A percentile compares a stretch with the other conserved stretches of the same genome.
Evolutionary conservation across 148 eudicot species (phyloP).

Genomic region (Camellia granthamiana): DNA sequence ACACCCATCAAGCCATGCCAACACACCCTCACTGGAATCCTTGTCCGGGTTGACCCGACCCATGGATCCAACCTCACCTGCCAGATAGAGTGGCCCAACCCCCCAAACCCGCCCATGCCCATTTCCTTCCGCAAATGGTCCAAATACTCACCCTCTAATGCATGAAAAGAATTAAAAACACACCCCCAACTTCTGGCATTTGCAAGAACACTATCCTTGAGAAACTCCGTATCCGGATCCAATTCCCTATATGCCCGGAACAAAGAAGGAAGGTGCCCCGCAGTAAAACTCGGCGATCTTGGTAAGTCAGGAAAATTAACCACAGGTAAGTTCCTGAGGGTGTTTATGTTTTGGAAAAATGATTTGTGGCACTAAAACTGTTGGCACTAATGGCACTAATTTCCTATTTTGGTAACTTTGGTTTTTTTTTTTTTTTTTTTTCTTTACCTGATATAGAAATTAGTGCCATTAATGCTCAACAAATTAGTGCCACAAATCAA

Average conservation of each 20-base stretch:
- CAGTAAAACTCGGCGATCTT: slow-evolving; percentile 32
- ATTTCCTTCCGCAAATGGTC: slow-evolving; percentile 26
- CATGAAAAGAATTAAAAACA: slow-evolving; percentile 41
- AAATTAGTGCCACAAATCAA: no score
- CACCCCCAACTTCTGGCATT: slow-evolving; percentile 44
- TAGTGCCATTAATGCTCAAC: no score
- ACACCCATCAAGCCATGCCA: slow-evolving; percentile 52
- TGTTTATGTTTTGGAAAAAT: slow-evolving; percentile 17
- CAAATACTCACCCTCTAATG: slow-evolving; percentile 44
- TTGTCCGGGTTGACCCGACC: slow-evolving; percentile 21
- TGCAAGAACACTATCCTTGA: slow-evolving; percentile 36
- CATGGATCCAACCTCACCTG: slow-evolving; percentile 12
- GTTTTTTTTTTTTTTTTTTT: no score
- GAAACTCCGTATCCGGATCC: slow-evolving; percentile 28
- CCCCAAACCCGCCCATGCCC: slow-evolving; percentile 35
- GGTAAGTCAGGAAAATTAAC: slow-evolving; percentile 41
- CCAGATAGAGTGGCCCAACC: slow-evolving; percentile 44
- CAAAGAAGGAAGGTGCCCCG: slow-evolving; percentile 41
- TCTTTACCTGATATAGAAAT: no score
- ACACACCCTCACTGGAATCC: slow-evolving; percentile 12
- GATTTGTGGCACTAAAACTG: no score
- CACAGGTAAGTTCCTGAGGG: not conserved
- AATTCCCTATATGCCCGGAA: slow-evolving; percentile 29
- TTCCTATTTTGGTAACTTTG: no score
- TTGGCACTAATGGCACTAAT: no score